phyloP scores from a whole-genome alignment of 148 eudicot genomes.

The Nyssa sinensis region DNA sequence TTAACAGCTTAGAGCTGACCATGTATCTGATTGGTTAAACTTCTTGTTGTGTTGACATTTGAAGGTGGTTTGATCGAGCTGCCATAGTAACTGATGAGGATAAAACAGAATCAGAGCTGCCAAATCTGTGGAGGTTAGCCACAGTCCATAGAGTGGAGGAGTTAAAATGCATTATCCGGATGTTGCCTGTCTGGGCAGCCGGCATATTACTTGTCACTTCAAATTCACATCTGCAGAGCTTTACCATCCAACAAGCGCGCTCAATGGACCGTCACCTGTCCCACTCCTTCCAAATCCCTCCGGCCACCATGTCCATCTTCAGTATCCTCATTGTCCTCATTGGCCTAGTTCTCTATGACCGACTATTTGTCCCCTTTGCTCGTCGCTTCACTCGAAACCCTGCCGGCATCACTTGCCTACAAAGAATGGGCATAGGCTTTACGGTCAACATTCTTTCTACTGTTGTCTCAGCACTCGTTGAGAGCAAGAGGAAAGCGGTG shows the following conservation, averaged over 20 bases:
- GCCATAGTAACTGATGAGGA: constrained; percentile 47
- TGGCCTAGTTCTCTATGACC: constrained; percentile 47
- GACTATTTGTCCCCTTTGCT: constrained; percentile 49
- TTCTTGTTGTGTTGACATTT: neutral
- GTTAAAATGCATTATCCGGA: constrained; percentile 50
- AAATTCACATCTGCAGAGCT: constrained; percentile 49
- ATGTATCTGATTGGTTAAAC: too few species aligned
- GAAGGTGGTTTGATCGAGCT: constrained; percentile 67
- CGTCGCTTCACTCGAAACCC: constrained; percentile 47
- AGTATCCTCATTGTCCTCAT: constrained; percentile 30
- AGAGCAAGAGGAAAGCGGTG: constrained; percentile 44
- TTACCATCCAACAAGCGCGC: constrained; percentile 54
- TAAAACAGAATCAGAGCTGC: constrained; percentile 25
- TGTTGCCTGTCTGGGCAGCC: constrained; percentile 61
- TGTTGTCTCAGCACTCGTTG: constrained; percentile 37
- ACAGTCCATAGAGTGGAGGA: constrained; percentile 72
- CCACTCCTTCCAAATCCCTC: constrained; percentile 55
- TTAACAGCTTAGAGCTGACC: too few species aligned
- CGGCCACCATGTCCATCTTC: constrained; percentile 50
- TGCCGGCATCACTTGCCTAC: constrained; percentile 48
- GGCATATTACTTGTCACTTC: constrained; percentile 50
- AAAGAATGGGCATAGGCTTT: constrained; percentile 61
- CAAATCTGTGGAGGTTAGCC: constrained; percentile 59
- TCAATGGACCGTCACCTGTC: constrained; percentile 55
- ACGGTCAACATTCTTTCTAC: constrained; percentile 43